A percentile compares a stretch with the other conserved stretches of the same genome.
Conservation (phyloP, 2,329 filamentous ascomycete genomes). For the Colletotrichum scovillei region DNA sequence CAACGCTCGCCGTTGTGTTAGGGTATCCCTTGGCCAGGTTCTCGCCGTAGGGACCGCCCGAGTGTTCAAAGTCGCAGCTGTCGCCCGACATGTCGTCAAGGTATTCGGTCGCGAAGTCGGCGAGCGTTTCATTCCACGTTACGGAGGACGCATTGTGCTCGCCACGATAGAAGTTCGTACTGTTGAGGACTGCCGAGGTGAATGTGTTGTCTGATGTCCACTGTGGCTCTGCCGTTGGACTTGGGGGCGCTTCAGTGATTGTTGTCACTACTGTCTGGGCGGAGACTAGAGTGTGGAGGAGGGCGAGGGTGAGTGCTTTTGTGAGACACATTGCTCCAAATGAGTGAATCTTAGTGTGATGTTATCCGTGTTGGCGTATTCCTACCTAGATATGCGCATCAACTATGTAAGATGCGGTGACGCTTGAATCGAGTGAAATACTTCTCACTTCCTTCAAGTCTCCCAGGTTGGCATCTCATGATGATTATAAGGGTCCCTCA, state of each 20-base stretch:
- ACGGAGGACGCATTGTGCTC: slow-evolving; percentile 70
- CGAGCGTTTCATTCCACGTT: slow-evolving; percentile 74
- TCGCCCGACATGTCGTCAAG: slow-evolving; percentile 43
- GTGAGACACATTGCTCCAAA: neutral
- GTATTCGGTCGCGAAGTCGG: slow-evolving; percentile 64
- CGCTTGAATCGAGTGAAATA: neutral
- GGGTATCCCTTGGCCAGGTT: slow-evolving; percentile 78
- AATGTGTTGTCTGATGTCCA: slow-evolving; percentile 52
- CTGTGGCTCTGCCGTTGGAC: slow-evolving; percentile 43
- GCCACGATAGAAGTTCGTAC: slow-evolving; percentile 73
- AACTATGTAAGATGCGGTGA: neutral
- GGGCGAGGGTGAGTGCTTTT: neutral
- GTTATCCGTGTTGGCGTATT: neutral
- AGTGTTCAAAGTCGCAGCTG: slow-evolving; percentile 64
- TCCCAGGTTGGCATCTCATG: neutral
- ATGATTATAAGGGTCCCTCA: neutral
- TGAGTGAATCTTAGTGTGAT: neutral
- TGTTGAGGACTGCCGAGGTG: slow-evolving; percentile 68
- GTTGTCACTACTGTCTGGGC: slow-evolving; percentile 35
- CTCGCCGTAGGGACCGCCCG: slow-evolving; percentile 75
- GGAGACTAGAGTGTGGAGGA: neutral
- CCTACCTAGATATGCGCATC: neutral
- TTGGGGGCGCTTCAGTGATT: slow-evolving; percentile 39
- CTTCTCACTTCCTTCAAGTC: neutral
- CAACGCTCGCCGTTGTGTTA: slow-evolving; percentile 69